A percentile compares a stretch with the other conserved stretches of the same genome.
Evolutionary conservation across 1,284 basidiomycete species (phyloP).

Genomic region (Ceratobasidium sp.): DNA sequence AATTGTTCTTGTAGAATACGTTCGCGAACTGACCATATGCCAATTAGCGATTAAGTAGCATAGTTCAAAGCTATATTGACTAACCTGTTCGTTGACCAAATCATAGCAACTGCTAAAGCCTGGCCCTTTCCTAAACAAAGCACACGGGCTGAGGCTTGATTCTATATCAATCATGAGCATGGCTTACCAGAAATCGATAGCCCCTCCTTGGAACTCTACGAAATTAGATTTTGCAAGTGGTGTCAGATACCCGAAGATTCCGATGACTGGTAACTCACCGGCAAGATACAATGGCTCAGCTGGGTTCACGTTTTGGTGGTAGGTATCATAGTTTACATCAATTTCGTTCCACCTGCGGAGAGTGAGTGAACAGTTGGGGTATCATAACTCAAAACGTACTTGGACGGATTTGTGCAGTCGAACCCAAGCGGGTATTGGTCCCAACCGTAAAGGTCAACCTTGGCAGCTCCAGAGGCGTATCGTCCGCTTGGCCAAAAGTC

Average conservation of each 20-base stretch:
- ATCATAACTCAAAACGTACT: not conserved
- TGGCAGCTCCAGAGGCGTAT: constrained; percentile 36
- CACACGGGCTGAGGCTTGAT: not conserved
- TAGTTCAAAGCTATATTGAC: not conserved
- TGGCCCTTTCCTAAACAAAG: constrained; percentile 14
- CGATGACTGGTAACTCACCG: constrained; percentile 1
- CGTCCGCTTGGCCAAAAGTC: constrained; percentile 23
- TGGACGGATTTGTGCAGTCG: constrained; percentile 39
- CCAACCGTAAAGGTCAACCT: constrained; percentile 42
- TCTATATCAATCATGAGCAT: not conserved
- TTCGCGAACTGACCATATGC: constrained; percentile 22
- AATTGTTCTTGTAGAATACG: constrained; percentile 57
- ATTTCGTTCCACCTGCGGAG: constrained; percentile 25
- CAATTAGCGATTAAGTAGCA: no score
- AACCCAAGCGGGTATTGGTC: constrained; percentile 42
- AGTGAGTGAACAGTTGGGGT: not conserved
- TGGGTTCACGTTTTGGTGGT: constrained; percentile 36
- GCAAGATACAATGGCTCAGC: constrained; percentile 40
- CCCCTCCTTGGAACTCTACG: constrained; percentile 33
- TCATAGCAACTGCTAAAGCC: constrained; percentile 37
- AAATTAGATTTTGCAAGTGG: not conserved
- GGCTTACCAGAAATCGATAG: constrained; percentile 41
- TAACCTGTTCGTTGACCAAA: constrained; percentile 37
- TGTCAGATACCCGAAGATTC: not conserved
- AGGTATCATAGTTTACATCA: not conserved